Percentiles rank a stretch among this genome's conserved stretches.
These are phyloP conservation scores for Centella asiatica DNA, from an alignment of 129 eudicot genomes.

Conservation along the genomic window DNA sequence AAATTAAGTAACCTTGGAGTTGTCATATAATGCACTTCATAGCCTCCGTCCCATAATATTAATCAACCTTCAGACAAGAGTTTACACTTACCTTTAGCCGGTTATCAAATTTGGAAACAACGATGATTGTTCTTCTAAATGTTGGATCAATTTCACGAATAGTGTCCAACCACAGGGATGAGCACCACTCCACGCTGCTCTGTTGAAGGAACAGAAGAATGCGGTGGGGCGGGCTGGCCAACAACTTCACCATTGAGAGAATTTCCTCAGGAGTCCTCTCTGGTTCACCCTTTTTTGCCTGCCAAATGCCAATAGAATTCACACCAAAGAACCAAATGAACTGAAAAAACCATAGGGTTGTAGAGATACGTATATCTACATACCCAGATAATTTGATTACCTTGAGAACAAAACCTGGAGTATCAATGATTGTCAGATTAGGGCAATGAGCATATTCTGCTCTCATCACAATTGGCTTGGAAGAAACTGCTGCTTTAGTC, in stretches of 20 bases:
- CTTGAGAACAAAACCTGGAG: slow-evolving; percentile 97
- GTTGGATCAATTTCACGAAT: slow-evolving; percentile 91
- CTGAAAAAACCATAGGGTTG: background rate
- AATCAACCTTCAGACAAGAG: background rate
- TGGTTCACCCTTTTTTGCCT: slow-evolving; percentile 97
- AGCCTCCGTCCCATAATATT: background rate
- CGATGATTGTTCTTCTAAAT: slow-evolving; percentile 71
- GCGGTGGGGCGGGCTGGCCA: slow-evolving; percentile 94
- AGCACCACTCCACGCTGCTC: slow-evolving; percentile 99
- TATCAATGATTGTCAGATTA: slow-evolving; percentile 87
- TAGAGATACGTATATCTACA: background rate
- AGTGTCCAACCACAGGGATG: slow-evolving; percentile 90
- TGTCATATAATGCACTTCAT: background rate
- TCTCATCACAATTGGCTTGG: slow-evolving; percentile 93
- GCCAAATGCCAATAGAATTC: slow-evolving; percentile 13
- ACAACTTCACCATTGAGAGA: slow-evolving; percentile 82
- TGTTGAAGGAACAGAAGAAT: slow-evolving; percentile 94
- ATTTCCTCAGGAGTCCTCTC: slow-evolving; percentile 93
- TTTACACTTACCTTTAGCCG: slow-evolving; percentile 67
- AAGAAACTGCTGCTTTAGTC: slow-evolving; percentile 71
- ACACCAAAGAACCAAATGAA: background rate
- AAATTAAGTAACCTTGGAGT: background rate
- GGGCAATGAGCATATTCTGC: slow-evolving; percentile 97
- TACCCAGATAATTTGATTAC: slow-evolving; percentile 24
- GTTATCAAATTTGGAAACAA: slow-evolving; percentile 95